Percentiles rank a stretch among this genome's conserved stretches.
These are phyloP conservation scores for Cucurbitaria berberidis DNA, from an alignment of 2,329 filamentous ascomycete species.

Conservation along the genomic window DNA sequence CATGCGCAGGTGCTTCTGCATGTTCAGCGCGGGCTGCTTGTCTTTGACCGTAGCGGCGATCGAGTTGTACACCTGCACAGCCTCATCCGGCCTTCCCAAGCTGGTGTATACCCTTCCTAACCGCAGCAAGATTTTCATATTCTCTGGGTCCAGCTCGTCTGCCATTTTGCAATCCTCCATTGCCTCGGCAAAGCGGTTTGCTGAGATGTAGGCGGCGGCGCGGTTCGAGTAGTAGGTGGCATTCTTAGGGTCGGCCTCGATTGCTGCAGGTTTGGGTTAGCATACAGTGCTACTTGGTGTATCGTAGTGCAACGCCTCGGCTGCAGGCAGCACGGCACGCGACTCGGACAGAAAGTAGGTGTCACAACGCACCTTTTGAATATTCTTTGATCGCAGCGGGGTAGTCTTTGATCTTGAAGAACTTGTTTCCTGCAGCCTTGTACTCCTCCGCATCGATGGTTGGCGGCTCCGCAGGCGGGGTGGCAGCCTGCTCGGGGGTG, in stretches of 20 bases:
- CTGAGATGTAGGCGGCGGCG: conserved; percentile 91
- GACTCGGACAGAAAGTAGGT: conserved; percentile 6
- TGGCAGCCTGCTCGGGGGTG: conserved; percentile 45
- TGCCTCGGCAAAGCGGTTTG: conserved; percentile 77
- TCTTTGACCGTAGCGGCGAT: conserved; percentile 88
- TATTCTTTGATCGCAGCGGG: conserved; percentile 88
- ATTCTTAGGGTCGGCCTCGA: conserved; percentile 84
- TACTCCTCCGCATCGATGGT: conserved; percentile 84
- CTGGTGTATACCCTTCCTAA: conserved; percentile 89
- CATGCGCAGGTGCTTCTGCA: conserved; percentile 80
- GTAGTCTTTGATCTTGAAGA: conserved; percentile 95
- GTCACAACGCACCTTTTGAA: conserved; percentile 75
- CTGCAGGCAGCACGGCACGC: not conserved
- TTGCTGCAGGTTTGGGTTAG: conserved; percentile 63
- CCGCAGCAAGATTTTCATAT: conserved; percentile 85
- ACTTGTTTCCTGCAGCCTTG: conserved; percentile 93
- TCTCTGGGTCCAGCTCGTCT: conserved; percentile 81
- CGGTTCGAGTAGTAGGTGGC: conserved; percentile 93
- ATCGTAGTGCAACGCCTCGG: conserved; percentile 14
- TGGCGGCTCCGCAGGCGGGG: conserved; percentile 50
- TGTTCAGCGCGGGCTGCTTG: conserved; percentile 78
- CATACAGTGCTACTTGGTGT: conserved; percentile 18
- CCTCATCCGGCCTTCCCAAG: conserved; percentile 85
- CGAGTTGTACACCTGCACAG: conserved; percentile 78
- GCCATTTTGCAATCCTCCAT: conserved; percentile 86